These are phyloP conservation scores for Chimonanthus salicifolius DNA, from an alignment of 164 flowering plant genomes.

Conservation along the genomic window DNA sequence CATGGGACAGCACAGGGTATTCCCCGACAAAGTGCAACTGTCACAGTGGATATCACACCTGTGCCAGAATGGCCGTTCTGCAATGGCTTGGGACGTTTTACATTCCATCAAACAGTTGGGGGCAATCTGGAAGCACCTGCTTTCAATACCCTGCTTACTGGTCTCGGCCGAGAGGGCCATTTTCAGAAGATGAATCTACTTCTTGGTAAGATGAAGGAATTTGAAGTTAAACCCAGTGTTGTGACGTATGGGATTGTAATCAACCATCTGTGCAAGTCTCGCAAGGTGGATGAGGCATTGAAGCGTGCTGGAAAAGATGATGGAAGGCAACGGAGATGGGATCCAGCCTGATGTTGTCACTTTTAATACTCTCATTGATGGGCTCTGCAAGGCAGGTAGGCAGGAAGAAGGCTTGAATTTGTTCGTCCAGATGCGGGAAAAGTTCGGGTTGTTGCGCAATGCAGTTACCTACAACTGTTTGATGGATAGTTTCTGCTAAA, in stretches of 20 bases:
- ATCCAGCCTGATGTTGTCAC: conserved; percentile 48
- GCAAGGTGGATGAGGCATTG: conserved; percentile 63
- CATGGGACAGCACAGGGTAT: conserved; percentile 35
- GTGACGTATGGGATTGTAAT: conserved; percentile 65
- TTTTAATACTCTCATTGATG: conserved; percentile 70
- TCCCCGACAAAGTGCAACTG: conserved; percentile 29
- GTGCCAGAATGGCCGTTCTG: conserved; percentile 29
- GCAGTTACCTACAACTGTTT: conserved; percentile 62
- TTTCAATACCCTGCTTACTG: conserved; percentile 63
- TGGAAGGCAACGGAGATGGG: conserved; percentile 17
- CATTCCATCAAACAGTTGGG: conserved; percentile 34
- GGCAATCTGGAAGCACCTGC: conserved; percentile 31
- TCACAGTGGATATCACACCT: conserved; percentile 42
- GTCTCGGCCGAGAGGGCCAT: conserved; percentile 37
- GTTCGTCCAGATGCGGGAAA: conserved; percentile 42
- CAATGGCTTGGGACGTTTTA: conserved; percentile 53
- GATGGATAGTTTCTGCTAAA: conserved; percentile 70
- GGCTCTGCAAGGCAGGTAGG: conserved; percentile 83
- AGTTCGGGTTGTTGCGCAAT: conserved; percentile 37
- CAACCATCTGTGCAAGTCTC: conserved; percentile 53
- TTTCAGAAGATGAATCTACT: conserved; percentile 49
- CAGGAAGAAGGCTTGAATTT: conserved; percentile 56
- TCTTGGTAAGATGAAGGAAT: conserved; percentile 59
- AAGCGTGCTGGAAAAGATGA: conserved; percentile 50
- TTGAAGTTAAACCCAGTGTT: conserved; percentile 41